These are phyloP conservation scores for Stentor roeselii DNA, from an alignment of 73 alveolate genomes.

Conservation along the genomic window DNA sequence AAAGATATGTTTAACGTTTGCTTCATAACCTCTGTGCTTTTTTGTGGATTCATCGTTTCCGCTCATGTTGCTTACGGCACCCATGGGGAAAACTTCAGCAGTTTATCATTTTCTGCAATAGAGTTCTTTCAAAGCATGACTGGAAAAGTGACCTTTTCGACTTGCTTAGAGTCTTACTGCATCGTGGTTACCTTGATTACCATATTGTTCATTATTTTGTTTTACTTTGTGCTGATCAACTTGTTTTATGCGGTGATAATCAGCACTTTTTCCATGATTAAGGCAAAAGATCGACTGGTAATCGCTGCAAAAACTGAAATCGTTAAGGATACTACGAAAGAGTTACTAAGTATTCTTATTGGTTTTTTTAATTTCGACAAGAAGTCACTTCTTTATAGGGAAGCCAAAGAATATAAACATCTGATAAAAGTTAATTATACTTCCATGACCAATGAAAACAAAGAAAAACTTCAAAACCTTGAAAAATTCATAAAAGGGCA, in stretches of 20 bases:
- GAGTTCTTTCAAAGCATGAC: too few species aligned
- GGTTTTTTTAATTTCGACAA: not conserved
- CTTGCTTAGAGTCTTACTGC: too few species aligned
- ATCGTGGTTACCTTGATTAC: too few species aligned
- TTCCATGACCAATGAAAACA: not conserved
- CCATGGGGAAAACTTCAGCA: too few species aligned
- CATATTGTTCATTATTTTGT: conserved; percentile 32
- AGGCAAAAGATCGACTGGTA: conserved; percentile 39
- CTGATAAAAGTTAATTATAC: not conserved
- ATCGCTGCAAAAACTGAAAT: conserved; percentile 60
- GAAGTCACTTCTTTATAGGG: not conserved
- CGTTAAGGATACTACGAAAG: conserved; percentile 41
- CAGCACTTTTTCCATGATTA: conserved; percentile 45
- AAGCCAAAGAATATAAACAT: not conserved
- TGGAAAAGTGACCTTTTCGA: too few species aligned
- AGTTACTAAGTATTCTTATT: not conserved
- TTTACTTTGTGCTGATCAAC: conserved; percentile 33
- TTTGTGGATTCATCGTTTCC: too few species aligned
- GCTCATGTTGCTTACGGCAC: too few species aligned
- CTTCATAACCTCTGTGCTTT: too few species aligned
- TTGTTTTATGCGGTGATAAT: conserved; percentile 58
- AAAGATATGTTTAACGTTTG: conserved; percentile 37
- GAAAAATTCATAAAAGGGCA: not conserved
- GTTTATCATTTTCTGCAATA: too few species aligned
- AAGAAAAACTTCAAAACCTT: not conserved